These are phyloP conservation scores for Scedosporium minutisporum DNA, from an alignment of 2,329 filamentous ascomycete genomes.

Conservation along the genomic window DNA sequence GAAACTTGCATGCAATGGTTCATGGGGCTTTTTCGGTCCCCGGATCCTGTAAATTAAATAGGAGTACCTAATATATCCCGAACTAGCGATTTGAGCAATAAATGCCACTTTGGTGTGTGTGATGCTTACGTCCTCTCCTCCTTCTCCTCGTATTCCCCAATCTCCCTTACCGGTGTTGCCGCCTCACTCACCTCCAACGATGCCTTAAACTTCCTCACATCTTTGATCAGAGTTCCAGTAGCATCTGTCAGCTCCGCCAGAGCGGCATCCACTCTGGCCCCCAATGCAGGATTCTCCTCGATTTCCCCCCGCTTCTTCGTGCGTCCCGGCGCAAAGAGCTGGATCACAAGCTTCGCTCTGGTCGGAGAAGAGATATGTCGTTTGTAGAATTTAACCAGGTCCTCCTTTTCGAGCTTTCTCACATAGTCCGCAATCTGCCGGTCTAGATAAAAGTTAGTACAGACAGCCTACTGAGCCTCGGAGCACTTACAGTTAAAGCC, in stretches of 20 bases:
- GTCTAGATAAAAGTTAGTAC: constrained; percentile 24
- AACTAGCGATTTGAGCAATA: too few relatives aligned
- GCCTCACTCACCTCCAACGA: constrained; percentile 62
- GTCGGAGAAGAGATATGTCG: constrained; percentile 61
- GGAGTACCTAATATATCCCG: too few relatives aligned
- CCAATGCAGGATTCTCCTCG: background rate
- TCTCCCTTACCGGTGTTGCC: constrained; percentile 60
- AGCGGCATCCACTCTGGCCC: background rate
- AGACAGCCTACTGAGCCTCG: constrained; percentile 2
- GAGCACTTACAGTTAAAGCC: constrained; percentile 54
- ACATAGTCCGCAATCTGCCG: constrained; percentile 69
- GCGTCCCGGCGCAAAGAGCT: constrained; percentile 65
- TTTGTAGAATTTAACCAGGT: constrained; percentile 72
- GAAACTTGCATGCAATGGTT: too few relatives aligned
- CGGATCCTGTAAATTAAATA: too few relatives aligned
- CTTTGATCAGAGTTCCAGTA: constrained; percentile 55
- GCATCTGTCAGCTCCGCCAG: constrained; percentile 7
- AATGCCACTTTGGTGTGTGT: too few relatives aligned
- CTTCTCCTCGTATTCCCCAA: constrained; percentile 78
- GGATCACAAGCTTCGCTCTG: constrained; percentile 75
- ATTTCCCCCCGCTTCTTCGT: constrained; percentile 16
- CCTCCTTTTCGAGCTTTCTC: constrained; percentile 63
- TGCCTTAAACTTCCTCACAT: constrained; percentile 74
- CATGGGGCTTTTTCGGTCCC: too few relatives aligned
- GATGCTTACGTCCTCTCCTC: constrained; percentile 63